Conservation (phyloP, 345 rosid genomes). For the Mangifera indica region DNA sequence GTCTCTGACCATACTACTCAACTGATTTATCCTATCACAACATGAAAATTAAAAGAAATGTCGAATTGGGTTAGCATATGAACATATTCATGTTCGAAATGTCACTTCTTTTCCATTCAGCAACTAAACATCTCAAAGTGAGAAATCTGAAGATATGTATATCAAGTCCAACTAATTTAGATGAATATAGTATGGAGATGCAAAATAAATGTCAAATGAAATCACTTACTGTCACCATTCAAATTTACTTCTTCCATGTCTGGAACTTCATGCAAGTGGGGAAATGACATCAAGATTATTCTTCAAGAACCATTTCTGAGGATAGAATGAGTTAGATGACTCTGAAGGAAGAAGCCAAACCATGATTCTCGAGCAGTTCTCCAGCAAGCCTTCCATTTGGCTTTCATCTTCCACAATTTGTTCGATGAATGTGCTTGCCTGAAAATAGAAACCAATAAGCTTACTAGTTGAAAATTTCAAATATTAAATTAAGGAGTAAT, state of each 20-base stretch:
- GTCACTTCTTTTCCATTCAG: neutral
- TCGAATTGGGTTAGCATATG: neutral
- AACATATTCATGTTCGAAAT: neutral
- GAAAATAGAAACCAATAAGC: constrained; percentile 18
- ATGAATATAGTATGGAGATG: neutral
- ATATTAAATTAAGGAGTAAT: neutral
- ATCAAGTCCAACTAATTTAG: neutral
- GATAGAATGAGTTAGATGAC: constrained; percentile 35
- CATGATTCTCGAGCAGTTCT: constrained; percentile 49
- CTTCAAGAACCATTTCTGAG: constrained; percentile 42
- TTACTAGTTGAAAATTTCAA: constrained; percentile 6
- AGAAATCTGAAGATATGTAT: neutral
- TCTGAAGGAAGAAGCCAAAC: constrained; percentile 45
- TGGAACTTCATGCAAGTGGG: constrained; percentile 32
- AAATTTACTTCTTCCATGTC: constrained; percentile 10
- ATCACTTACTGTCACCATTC: constrained; percentile 21
- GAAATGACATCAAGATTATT: constrained; percentile 40
- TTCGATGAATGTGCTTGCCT: constrained; percentile 53
- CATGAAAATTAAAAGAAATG: neutral
- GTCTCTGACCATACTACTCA: neutral
- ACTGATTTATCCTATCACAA: constrained; percentile 7
- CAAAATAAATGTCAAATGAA: neutral
- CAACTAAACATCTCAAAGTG: neutral
- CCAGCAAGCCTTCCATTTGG: constrained; percentile 61
- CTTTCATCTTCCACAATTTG: constrained; percentile 73